Base-by-base conservation (phyloP, 768 basidiomycete genomes). In the Auricularia cornea region DNA sequence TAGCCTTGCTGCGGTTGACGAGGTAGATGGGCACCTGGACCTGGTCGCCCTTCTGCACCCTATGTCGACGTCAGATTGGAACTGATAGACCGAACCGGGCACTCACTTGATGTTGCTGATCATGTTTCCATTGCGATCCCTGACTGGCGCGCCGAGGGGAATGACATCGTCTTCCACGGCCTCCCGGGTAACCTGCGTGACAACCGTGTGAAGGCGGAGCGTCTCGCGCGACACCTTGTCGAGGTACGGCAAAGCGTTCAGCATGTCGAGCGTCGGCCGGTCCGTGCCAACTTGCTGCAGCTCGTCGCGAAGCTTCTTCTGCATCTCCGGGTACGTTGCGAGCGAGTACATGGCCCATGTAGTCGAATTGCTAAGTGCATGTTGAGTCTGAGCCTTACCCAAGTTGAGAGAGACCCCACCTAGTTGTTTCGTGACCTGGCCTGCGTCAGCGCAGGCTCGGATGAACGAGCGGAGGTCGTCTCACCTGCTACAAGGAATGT, bases 11-110 rank as follows among this genome's bases (percentile, higher is more conserved):
- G 68, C 81, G 80, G 72, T 91, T 88, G 69, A 87, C 78, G 1
- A 83, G 80, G 66, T 81, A 78, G 59, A 86, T 82, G 6, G 84
- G 83, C 59, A 90, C 77, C 2, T 81, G 81, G 69, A 89, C 78
- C 65, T 81, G 80, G 66, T 86, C 84, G 57, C 83, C 79, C 67
- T 77, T 75, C 61, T 76, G 69, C 52, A 83, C 69, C 63, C 70
- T 73, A 64, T 84, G 75, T 60, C 40, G 38, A 14, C 63, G 61
- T 29, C 69, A 59, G 1, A 54, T 51, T 3, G 11, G 28, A 32
- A 44, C 16, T n/a, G 26, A n/a, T 23, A 29, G 65, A 60, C 2
- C 29, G n/a, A 3, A 16, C 6, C 3, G 3, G 20, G 23, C 23
- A 66, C 69, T 68, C 51, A 68, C 60, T 59, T 60, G 40, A 72